These are phyloP conservation scores for Poteriospumella lacustris DNA, from an alignment of 108 stramenopile genomes.

Conservation along the genomic window DNA sequence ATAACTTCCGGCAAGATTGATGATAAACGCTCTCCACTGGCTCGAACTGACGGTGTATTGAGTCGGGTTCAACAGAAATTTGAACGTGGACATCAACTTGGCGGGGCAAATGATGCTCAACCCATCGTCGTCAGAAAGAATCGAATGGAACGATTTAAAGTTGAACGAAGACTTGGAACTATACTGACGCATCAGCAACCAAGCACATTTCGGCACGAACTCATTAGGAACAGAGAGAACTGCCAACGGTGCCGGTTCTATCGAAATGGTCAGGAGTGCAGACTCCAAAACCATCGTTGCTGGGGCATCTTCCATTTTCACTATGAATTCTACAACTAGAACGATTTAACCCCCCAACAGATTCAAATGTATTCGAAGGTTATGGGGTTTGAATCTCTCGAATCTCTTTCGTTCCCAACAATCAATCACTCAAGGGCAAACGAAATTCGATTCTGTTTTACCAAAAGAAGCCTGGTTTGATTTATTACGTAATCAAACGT, in stretches of 20 bases:
- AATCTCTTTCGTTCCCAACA: no score
- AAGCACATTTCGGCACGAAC: background rate
- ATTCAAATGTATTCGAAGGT: no score
- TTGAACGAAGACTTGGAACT: background rate
- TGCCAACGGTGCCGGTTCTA: background rate
- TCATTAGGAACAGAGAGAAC: background rate
- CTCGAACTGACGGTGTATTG: background rate
- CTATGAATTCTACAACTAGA: no score
- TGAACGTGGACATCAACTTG: background rate
- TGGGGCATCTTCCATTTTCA: no score
- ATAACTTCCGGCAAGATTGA: background rate
- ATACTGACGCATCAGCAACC: background rate
- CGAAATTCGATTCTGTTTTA: no score
- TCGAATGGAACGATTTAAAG: background rate
- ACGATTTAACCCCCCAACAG: no score
- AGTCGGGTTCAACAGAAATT: background rate
- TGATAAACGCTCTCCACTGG: background rate
- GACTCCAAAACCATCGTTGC: background rate
- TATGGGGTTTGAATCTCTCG: no score
- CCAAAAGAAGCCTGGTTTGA: no score
- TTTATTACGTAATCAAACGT: no score
- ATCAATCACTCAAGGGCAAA: no score
- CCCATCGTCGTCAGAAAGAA: background rate
- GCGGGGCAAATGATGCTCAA: constrained; percentile 1
- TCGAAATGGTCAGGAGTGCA: background rate